These are phyloP conservation scores for Ambrosia artemisiifolia DNA, from an alignment of 129 eudicot genomes.

Conservation along the genomic window DNA sequence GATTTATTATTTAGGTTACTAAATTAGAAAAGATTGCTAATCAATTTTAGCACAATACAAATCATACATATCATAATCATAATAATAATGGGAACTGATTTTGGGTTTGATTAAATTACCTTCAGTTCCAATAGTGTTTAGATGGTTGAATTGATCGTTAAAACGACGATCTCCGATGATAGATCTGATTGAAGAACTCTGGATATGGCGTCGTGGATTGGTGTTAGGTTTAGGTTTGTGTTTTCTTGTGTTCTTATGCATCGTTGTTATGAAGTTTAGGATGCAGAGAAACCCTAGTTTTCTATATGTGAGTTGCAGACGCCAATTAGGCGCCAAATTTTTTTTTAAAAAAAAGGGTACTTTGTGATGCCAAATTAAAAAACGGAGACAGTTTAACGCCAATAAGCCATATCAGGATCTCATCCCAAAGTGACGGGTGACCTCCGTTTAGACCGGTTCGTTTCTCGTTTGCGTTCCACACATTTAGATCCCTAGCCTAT, in stretches of 20 bases:
- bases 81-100: background rate
- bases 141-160: slow-evolving; percentile 26
- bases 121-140: slow-evolving; percentile 21
- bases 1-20: background rate
- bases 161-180: slow-evolving; percentile 41
- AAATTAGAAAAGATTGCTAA: background rate
- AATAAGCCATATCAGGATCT: no score
- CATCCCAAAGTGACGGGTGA: no score
- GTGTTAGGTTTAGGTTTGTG: slow-evolving; percentile 12
- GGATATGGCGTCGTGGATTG: slow-evolving; percentile 3
- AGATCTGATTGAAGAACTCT: slow-evolving; percentile 31
- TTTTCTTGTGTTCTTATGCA: slow-evolving; percentile 30
- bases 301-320: background rate
- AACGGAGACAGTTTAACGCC: no score
- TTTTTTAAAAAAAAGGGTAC: background rate
- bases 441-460: no score
- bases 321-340: slow-evolving; percentile 39
- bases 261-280: slow-evolving; percentile 14
- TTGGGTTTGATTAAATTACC: slow-evolving; percentile 18
- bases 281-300: slow-evolving; percentile 28
- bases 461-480: no score
- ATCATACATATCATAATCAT: background rate
- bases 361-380: background rate
- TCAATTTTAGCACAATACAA: background rate
- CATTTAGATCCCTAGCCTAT: no score